phyloP scores from a whole-genome alignment of 2,329 filamentous ascomycete species.

The Ascochyta viciae-villosae region DNA sequence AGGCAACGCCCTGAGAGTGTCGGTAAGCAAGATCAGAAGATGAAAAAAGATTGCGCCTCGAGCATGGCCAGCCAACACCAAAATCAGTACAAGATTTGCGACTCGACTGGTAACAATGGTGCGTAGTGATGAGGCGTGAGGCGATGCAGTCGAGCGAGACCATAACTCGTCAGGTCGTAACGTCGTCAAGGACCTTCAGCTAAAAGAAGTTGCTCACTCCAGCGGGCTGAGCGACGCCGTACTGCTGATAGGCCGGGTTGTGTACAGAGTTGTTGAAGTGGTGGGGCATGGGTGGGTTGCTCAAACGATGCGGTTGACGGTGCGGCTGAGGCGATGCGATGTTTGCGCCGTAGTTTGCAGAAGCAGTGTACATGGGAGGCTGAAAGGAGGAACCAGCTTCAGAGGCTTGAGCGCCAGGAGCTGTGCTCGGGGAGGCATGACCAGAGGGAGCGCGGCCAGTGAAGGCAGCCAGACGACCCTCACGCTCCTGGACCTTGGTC shows the following conservation, averaged over 20 bases:
- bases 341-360: constrained; percentile 44
- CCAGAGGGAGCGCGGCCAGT: constrained; percentile 40
- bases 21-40: constrained; percentile 34
- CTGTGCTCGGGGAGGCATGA: constrained; percentile 39
- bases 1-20: constrained; percentile 20
- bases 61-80: constrained; percentile 31
- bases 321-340: constrained; percentile 46
- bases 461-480: constrained; percentile 48
- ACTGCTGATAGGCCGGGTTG: constrained; percentile 51
- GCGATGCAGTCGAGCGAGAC: constrained; percentile 30
- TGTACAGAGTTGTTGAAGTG: constrained; percentile 48
- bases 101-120: constrained; percentile 28
- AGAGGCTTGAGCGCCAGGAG: constrained; percentile 30
- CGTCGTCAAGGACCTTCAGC: constrained; percentile 49
- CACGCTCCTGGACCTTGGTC: constrained; percentile 76
- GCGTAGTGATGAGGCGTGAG: constrained; percentile 28
- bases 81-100: constrained; percentile 31
- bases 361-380: constrained; percentile 45
- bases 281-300: constrained; percentile 46
- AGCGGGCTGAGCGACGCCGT: constrained; percentile 50
- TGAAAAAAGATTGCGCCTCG: constrained; percentile 35
- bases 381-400: constrained; percentile 33
- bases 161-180: constrained; percentile 60
- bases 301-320: constrained; percentile 47
- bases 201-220: constrained; percentile 56